A percentile compares a stretch with the other conserved stretches of the same genome.
Conservation (phyloP, 306 rosid species). For the Acmispon strigosus region DNA sequence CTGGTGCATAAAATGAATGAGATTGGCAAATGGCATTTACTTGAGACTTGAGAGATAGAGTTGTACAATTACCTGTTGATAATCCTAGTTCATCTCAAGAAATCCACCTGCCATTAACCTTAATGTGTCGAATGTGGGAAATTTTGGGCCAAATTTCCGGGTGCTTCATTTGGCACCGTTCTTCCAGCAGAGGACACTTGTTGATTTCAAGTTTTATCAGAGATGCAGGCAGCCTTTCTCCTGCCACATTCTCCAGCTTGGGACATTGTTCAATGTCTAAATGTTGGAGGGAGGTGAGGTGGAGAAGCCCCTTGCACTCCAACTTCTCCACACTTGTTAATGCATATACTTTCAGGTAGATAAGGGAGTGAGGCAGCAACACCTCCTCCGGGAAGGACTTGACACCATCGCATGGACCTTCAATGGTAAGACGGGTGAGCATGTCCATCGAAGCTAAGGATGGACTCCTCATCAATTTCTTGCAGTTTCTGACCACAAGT, state of each 20-base stretch:
- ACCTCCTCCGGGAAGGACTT: neutral
- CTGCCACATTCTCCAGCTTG: neutral
- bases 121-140: neutral
- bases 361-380: neutral
- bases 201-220: neutral
- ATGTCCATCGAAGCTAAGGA: neutral
- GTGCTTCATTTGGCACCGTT: neutral
- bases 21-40: neutral
- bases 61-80: neutral
- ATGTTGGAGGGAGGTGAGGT: neutral
- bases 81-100: neutral
- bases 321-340: no score
- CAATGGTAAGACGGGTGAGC: neutral
- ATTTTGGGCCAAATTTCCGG: neutral
- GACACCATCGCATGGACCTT: neutral
- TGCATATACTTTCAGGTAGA: no score
- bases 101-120: neutral
- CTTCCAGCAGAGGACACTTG: neutral
- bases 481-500: rapidly evolving
- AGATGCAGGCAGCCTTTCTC: neutral
- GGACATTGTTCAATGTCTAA: neutral
- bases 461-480: neutral
- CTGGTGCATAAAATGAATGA: no score
- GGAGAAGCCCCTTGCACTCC: neutral
- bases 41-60: neutral